phyloP scores from a whole-genome alignment of 1,284 basidiomycete genomes.

The Boletellus deceptivus region DNA sequence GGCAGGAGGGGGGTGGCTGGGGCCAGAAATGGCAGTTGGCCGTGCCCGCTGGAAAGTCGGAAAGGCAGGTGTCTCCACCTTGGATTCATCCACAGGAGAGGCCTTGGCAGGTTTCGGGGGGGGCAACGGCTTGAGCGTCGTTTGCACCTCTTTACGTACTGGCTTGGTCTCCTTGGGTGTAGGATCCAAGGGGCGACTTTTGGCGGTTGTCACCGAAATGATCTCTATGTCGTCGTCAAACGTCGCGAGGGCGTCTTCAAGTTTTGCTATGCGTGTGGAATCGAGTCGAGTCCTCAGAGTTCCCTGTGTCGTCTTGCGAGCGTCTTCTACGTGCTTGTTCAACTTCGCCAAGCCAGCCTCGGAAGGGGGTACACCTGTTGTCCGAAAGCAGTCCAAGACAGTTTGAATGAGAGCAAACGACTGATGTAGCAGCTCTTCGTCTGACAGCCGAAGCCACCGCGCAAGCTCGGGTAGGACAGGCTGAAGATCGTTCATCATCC shows the following conservation, averaged over 20 bases:
- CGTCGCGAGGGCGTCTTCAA: conserved; percentile 56
- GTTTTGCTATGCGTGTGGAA: conserved; percentile 48
- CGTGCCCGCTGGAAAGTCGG: conserved; percentile 38
- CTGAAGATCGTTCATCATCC: conserved; percentile 78
- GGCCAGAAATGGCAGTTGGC: conserved; percentile 13
- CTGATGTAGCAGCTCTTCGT: conserved; percentile 85
- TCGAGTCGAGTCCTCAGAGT: conserved; percentile 55
- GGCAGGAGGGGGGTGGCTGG: conserved; percentile 13
- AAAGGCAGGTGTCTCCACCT: conserved; percentile 31
- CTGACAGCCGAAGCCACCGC: conserved; percentile 87
- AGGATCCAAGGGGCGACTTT: conserved; percentile 11
- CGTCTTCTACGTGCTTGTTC: conserved; percentile 56
- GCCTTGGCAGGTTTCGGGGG: conserved; percentile 21
- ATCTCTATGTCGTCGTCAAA: conserved; percentile 58
- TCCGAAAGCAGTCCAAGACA: conserved; percentile 68
- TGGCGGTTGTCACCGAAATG: conserved; percentile 26
- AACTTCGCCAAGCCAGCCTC: conserved; percentile 54
- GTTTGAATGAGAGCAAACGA: conserved; percentile 80
- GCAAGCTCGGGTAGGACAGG: conserved; percentile 75
- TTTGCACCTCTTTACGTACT: conserved; percentile 25
- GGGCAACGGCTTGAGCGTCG: conserved; percentile 14
- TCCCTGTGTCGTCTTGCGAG: conserved; percentile 45
- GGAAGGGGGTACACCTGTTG: conserved; percentile 51
- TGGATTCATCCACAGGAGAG: conserved; percentile 36
- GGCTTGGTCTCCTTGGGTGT: conserved; percentile 17